phyloP scores from a whole-genome alignment of 2,329 filamentous ascomycete genomes.

The Calonectria hawksworthii region DNA sequence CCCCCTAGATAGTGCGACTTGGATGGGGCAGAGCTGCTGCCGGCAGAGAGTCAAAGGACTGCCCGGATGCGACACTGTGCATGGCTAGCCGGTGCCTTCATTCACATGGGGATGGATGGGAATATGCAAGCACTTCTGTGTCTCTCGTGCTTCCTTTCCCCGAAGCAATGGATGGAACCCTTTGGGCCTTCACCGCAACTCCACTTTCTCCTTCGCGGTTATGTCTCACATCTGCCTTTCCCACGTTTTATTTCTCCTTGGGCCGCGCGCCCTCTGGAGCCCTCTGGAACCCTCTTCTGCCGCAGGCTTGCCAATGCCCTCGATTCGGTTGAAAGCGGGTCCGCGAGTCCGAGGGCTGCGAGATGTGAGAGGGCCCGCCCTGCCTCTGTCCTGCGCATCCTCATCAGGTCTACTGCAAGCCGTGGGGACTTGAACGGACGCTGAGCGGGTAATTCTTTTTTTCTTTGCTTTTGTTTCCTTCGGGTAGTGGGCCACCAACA shows the following conservation, averaged over 20 bases:
- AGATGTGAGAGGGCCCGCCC: neutral
- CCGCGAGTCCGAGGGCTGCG: no score
- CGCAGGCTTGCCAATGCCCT: neutral
- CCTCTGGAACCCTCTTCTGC: neutral
- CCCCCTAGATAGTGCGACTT: neutral
- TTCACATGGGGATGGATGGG: neutral
- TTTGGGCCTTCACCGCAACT: conserved; percentile 5
- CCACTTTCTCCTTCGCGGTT: neutral
- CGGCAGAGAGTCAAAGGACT: conserved; percentile 14
- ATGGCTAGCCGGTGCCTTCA: neutral
- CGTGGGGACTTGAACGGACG: neutral
- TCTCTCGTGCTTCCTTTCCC: neutral
- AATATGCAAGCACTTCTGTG: conserved; percentile 23
- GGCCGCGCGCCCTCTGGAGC: neutral
- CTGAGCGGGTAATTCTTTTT: neutral
- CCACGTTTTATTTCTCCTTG: conserved; percentile 13
- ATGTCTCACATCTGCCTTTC: neutral
- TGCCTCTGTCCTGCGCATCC: neutral
- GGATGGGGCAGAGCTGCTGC: conserved; percentile 15
- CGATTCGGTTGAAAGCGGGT: conserved; percentile 2
- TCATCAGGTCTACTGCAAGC: neutral
- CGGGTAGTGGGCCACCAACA: neutral
- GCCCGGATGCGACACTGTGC: conserved; percentile 1
- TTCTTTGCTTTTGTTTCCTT: neutral
- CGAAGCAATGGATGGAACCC: neutral